A percentile compares a stretch with the other conserved stretches of the same genome.
Conservation (phyloP, 371 early-diverging fungal genomes). For the Coemansia sp. region DNA sequence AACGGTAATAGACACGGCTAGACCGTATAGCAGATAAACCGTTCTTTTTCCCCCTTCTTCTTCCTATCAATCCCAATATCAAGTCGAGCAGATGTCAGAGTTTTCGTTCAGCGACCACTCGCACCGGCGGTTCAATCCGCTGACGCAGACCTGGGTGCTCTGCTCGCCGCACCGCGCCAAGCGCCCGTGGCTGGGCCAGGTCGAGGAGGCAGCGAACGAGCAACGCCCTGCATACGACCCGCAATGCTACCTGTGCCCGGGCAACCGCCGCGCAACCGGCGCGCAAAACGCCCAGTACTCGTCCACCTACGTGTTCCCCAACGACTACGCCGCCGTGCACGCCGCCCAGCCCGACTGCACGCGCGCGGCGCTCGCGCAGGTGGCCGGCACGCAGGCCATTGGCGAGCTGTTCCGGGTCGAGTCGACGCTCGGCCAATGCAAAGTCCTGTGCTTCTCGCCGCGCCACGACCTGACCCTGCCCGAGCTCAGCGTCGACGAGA, state of each 20-base stretch:
- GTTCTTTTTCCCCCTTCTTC: too few species aligned
- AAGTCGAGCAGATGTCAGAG: slow-evolving; percentile 7
- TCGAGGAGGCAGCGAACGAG: slow-evolving; percentile 54
- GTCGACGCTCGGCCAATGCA: slow-evolving; percentile 76
- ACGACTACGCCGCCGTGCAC: slow-evolving; percentile 90
- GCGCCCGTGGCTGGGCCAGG: slow-evolving; percentile 90
- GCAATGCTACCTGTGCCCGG: slow-evolving; percentile 83
- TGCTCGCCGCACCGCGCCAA: slow-evolving; percentile 94
- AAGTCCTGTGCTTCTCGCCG: slow-evolving; percentile 89
- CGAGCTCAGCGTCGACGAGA: slow-evolving; percentile 67
- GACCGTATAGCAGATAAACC: too few species aligned
- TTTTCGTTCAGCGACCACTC: slow-evolving; percentile 72
- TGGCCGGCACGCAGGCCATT: slow-evolving; percentile 20
- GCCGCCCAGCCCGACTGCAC: slow-evolving; percentile 58
- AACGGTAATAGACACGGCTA: too few species aligned
- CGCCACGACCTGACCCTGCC: slow-evolving; percentile 87
- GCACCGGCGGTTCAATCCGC: slow-evolving; percentile 87
- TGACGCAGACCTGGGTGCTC: slow-evolving; percentile 85
- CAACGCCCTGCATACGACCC: slow-evolving; percentile 70
- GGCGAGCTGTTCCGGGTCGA: slow-evolving; percentile 60
- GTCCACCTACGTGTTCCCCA: slow-evolving; percentile 76
- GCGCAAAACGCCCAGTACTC: slow-evolving; percentile 72
- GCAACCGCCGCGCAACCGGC: slow-evolving; percentile 77
- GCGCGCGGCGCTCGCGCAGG: slow-evolving; percentile 30
- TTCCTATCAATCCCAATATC: too few species aligned